Percentiles rank a stretch among this genome's conserved stretches.
Evolutionary conservation across 768 basidiomycete species (phyloP).

Genomic region (Boletus subcaerulescens): DNA sequence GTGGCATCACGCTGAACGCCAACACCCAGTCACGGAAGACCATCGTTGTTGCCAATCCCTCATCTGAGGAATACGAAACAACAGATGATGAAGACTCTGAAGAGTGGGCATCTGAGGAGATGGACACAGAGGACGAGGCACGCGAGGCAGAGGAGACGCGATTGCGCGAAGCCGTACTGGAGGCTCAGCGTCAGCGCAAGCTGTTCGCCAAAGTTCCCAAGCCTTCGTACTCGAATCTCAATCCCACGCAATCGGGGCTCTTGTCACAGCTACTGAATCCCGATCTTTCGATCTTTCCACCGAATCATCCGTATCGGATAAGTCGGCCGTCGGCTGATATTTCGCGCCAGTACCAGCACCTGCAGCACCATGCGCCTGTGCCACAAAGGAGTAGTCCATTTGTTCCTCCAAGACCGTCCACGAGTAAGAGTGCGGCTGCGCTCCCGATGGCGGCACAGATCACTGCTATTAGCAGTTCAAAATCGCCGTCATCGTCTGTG

Average conservation of each 20-base stretch:
- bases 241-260: slow-evolving; percentile 52
- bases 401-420: slow-evolving; percentile 36
- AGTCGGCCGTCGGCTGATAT: slow-evolving; percentile 55
- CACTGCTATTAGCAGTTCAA: slow-evolving; percentile 34
- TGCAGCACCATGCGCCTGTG: slow-evolving; percentile 17
- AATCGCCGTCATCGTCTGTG: slow-evolving; percentile 11
- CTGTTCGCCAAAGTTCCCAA: slow-evolving; percentile 69
- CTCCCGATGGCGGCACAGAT: slow-evolving; percentile 53
- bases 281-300: slow-evolving; percentile 57
- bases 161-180: slow-evolving; percentile 54
- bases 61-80: slow-evolving; percentile 48
- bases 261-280: slow-evolving; percentile 73
- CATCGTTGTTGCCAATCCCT: slow-evolving; percentile 47
- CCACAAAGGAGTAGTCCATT: slow-evolving; percentile 31
- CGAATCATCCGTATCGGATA: slow-evolving; percentile 55
- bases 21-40: slow-evolving; percentile 34
- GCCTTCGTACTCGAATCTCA: slow-evolving; percentile 59
- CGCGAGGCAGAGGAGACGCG: slow-evolving; percentile 31
- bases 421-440: slow-evolving; percentile 58
- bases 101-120: slow-evolving; percentile 62
- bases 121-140: slow-evolving; percentile 36
- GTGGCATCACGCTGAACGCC: slow-evolving; percentile 7
- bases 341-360: slow-evolving; percentile 21
- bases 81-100: slow-evolving; percentile 56
- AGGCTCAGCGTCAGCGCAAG: slow-evolving; percentile 63